These are phyloP conservation scores for Pyrrhoderma noxium DNA, from an alignment of 1,284 basidiomycete genomes.

Conservation along the genomic window DNA sequence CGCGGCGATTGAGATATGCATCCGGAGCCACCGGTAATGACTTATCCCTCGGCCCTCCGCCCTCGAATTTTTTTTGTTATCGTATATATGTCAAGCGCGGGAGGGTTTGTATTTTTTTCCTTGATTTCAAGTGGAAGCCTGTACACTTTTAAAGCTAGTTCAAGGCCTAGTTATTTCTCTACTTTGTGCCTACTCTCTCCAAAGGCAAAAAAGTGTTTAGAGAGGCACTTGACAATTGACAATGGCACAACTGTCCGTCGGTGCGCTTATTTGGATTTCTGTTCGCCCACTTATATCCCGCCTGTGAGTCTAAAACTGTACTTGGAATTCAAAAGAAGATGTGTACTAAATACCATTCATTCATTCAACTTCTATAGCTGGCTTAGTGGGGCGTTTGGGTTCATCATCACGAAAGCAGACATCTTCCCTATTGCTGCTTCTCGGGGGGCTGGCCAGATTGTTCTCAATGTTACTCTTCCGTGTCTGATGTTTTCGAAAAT, in stretches of 20 bases:
- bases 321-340: slow-evolving; percentile 34
- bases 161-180: too few species aligned
- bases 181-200: too few species aligned
- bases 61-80: too few species aligned
- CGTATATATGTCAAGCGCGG: too few species aligned
- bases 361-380: slow-evolving; percentile 1
- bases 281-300: slow-evolving; percentile 47
- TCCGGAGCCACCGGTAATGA: too few species aligned
- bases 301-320: slow-evolving; percentile 35
- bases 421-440: slow-evolving; percentile 54
- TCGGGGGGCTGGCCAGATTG: slow-evolving; percentile 49
- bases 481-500: slow-evolving; percentile 74
- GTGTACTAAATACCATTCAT: neutral
- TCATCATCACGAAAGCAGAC: slow-evolving; percentile 51
- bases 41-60: too few species aligned
- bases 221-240: too few species aligned
- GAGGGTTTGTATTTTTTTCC: too few species aligned
- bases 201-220: too few species aligned
- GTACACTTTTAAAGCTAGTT: too few species aligned
- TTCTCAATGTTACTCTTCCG: slow-evolving; percentile 65
- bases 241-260: slow-evolving; percentile 24
- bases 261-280: slow-evolving; percentile 50
- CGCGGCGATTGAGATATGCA: too few species aligned
- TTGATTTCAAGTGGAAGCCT: too few species aligned
- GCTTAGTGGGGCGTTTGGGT: slow-evolving; percentile 39